These are phyloP conservation scores for Pugionium dolabratum DNA, from an alignment of 345 rosid genomes.

Conservation along the genomic window DNA sequence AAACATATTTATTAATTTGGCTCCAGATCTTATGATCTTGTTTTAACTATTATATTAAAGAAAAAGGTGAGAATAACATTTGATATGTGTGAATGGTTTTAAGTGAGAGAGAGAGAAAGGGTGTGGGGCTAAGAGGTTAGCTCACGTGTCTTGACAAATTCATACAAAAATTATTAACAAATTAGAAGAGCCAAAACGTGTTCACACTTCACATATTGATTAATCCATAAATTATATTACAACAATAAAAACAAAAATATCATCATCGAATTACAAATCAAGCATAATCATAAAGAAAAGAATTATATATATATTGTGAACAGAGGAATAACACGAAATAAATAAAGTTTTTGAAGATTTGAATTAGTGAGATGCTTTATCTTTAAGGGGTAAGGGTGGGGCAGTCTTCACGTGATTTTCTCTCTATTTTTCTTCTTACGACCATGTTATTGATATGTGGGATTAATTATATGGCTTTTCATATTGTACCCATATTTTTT, in stretches of 20 bases:
- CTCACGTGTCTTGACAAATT: constrained; percentile 73
- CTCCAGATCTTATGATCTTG: background rate
- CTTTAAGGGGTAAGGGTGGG: constrained; percentile 67
- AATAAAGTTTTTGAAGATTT: constrained; percentile 7
- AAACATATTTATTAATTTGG: constrained; percentile 19
- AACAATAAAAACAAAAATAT: no score
- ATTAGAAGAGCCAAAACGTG: no score
- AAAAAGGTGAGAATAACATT: constrained; percentile 35
- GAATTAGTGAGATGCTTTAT: constrained; percentile 52
- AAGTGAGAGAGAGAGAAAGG: constrained; percentile 51
- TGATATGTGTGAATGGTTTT: constrained; percentile 46
- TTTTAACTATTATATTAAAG: background rate
- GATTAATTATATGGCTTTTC: constrained; percentile 35
- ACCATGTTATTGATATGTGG: constrained; percentile 24
- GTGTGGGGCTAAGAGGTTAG: constrained; percentile 70
- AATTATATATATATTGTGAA: constrained; percentile 27
- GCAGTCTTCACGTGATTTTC: constrained; percentile 75
- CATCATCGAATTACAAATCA: no score
- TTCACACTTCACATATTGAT: no score
- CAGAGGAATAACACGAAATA: background rate
- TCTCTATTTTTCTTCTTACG: constrained; percentile 35
- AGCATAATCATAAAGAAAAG: constrained; percentile 28
- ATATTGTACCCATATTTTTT: constrained; percentile 17
- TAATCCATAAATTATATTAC: no score
- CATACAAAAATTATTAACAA: constrained; percentile 29